phyloP scores from a whole-genome alignment of 2,329 filamentous ascomycete genomes.

The Pyrenophora tritici-repentis region DNA sequence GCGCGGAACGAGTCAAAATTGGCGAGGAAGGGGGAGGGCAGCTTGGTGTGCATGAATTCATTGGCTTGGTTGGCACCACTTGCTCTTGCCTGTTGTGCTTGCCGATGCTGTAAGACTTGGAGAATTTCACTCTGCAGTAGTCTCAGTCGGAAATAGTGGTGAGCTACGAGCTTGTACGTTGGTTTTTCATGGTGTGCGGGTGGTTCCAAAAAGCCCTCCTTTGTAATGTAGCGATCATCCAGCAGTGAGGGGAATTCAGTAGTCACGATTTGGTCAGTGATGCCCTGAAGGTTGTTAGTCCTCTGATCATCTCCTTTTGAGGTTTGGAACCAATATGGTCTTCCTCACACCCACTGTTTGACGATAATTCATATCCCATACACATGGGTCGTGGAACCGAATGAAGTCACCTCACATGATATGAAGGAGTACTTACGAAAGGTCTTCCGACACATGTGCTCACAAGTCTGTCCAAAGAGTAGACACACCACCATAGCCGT shows the following conservation, averaged over 20 bases:
- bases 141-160: slow-evolving; percentile 89
- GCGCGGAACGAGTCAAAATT: slow-evolving; percentile 83
- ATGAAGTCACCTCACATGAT: not conserved
- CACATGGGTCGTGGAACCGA: not conserved
- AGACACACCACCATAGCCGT: slow-evolving; percentile 95
- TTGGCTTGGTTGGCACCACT: slow-evolving; percentile 68
- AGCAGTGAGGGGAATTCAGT: slow-evolving; percentile 90
- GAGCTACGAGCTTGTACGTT: slow-evolving; percentile 87
- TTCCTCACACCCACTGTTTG: no score
- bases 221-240: slow-evolving; percentile 87
- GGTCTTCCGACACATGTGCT: slow-evolving; percentile 91
- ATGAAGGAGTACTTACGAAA: slow-evolving; percentile 58
- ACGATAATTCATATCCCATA: not conserved
- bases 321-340: no score
- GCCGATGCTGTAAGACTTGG: slow-evolving; percentile 90
- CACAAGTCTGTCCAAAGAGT: slow-evolving; percentile 92
- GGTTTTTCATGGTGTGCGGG: slow-evolving; percentile 63
- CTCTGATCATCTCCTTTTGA: not conserved
- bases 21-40: slow-evolving; percentile 83
- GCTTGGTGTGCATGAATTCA: slow-evolving; percentile 74
- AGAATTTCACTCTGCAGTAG: slow-evolving; percentile 92
- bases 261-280: slow-evolving; percentile 95
- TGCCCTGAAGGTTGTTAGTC: slow-evolving; percentile 52
- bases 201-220: slow-evolving; percentile 70
- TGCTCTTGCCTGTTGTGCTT: slow-evolving; percentile 77